phyloP scores from a whole-genome alignment of 2,329 filamentous ascomycete genomes.

The Arthrobotrys conoides region DNA sequence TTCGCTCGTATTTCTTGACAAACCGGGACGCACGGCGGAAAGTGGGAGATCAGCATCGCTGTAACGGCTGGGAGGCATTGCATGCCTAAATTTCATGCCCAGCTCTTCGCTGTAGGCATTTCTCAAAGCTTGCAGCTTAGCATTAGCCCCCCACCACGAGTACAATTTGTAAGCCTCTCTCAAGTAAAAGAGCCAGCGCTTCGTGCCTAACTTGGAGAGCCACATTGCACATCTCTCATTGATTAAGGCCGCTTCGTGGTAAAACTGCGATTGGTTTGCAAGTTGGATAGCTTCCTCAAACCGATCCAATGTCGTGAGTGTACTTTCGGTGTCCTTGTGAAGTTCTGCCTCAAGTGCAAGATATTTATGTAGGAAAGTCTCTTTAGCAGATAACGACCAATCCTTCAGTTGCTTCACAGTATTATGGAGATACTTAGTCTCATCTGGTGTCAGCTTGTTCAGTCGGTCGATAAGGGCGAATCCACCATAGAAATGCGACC shows the following conservation, averaged over 20 bases:
- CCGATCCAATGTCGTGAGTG: slow-evolving; percentile 63
- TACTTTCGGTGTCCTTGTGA: slow-evolving; percentile 62
- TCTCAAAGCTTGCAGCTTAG: slow-evolving; percentile 63
- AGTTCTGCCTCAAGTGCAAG: slow-evolving; percentile 63
- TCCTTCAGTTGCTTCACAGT: slow-evolving; percentile 63
- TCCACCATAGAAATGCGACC: slow-evolving; percentile 64
- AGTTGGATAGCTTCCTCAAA: slow-evolving; percentile 64
- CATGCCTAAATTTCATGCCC: slow-evolving; percentile 57
- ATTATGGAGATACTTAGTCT: slow-evolving; percentile 61
- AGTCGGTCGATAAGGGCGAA: slow-evolving; percentile 63
- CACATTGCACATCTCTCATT: slow-evolving; percentile 64
- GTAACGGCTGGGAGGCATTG: slow-evolving; percentile 23
- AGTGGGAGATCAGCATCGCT: slow-evolving; percentile 35
- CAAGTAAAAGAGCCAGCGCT: slow-evolving; percentile 62
- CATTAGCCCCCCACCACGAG: slow-evolving; percentile 63
- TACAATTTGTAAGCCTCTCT: slow-evolving; percentile 63
- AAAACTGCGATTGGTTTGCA: slow-evolving; percentile 62
- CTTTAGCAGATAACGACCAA: slow-evolving; percentile 62
- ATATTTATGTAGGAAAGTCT: slow-evolving; percentile 64
- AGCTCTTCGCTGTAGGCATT: slow-evolving; percentile 63
- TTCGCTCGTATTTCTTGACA: slow-evolving; percentile 61
- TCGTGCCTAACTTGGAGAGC: slow-evolving; percentile 62
- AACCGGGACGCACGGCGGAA: slow-evolving; percentile 27
- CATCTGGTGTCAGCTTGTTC: slow-evolving; percentile 61
- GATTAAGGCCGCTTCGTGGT: slow-evolving; percentile 64